Base-by-base conservation (phyloP, 2,329 filamentous ascomycete species). In the Aspergillus intermedius region DNA sequence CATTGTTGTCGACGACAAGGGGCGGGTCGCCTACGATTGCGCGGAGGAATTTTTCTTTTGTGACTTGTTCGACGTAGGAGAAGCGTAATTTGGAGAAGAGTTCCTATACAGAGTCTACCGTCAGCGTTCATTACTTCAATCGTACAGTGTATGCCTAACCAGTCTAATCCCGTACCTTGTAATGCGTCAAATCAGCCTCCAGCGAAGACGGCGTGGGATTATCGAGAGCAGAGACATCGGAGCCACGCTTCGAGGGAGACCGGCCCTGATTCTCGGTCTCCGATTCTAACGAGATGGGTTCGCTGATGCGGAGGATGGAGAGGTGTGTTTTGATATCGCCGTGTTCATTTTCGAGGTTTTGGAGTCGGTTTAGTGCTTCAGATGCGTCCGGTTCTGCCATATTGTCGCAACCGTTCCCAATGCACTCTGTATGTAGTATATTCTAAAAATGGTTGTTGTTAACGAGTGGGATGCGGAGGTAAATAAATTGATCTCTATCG, bases 21-120 rank as follows among this genome's bases (percentile, higher is more conserved):
- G 91, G 93, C 44, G 91, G 89, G 54, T 95, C 88, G 54, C 88
- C 89, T 13, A 94, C 89, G 59, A 97, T 94, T 54, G 88, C 85
- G 57, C 90, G 88, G 47, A 98, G 84, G 69, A 96, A 97, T 63
- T 95, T 95, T 68, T 98, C 93, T 72, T 97, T 98, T 41, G 91
- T 97, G 54, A 97, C 90, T 75, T 97, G 93, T 71, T 98, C 93
- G 59, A 96, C 87, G 71, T 97, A 97, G 55, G 88, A 94, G 75
- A 97, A 97, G 59, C 91, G 88, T 35, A 97, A 79, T 73, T 98
- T 97, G 39, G 89, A 86, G 70, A 97, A 98, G 17, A 97, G 81
- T 70, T 96, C 91, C 72, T 83, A 55, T 23, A 5, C 6, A 12
- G 23, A 32, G n/a, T 7, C n/a, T 7, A 7, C 17, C 17, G 17